Conservation (phyloP, 2,329 filamentous ascomycete species). For the Stagonosporopsis rhizophila region DNA sequence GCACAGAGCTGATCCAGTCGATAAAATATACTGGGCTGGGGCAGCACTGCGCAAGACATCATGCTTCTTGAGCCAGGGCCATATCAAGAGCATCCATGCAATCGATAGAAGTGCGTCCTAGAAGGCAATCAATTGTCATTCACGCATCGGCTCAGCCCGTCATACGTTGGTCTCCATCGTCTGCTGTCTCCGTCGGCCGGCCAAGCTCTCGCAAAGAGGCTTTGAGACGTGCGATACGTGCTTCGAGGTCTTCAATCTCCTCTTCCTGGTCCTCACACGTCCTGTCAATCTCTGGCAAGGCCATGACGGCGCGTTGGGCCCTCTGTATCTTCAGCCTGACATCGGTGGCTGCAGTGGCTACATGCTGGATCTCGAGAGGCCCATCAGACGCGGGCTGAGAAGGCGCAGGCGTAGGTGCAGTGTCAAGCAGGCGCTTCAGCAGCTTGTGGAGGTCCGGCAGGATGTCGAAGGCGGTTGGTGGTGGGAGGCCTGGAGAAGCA, state of each 20-base stretch:
- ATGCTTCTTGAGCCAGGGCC: slow-evolving; percentile 27
- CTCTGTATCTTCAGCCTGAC: slow-evolving; percentile 85
- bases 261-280: slow-evolving; percentile 71
- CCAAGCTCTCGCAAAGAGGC: slow-evolving; percentile 43
- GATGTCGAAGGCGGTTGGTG: slow-evolving; percentile 84
- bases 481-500: slow-evolving; percentile 68
- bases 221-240: slow-evolving; percentile 67
- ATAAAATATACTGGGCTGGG: not conserved
- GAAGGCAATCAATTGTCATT: slow-evolving; percentile 39
- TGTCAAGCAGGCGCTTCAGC: slow-evolving; percentile 73
- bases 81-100: slow-evolving; percentile 42
- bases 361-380: slow-evolving; percentile 72
- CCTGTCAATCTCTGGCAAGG: slow-evolving; percentile 74
- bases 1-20: not conserved
- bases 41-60: slow-evolving; percentile 8
- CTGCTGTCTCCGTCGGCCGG: slow-evolving; percentile 27
- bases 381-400: slow-evolving; percentile 38
- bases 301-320: slow-evolving; percentile 70
- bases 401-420: slow-evolving; percentile 35
- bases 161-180: slow-evolving; percentile 46
- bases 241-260: slow-evolving; percentile 73
- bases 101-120: slow-evolving; percentile 34
- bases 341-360: slow-evolving; percentile 77
- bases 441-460: slow-evolving; percentile 82
- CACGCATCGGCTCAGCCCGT: slow-evolving; percentile 40